Evolutionary conservation across 2,329 filamentous ascomycete species (phyloP), one percentile per base, ranked within the genome.

Genomic region (Neoarthrinium moseri): DNA sequence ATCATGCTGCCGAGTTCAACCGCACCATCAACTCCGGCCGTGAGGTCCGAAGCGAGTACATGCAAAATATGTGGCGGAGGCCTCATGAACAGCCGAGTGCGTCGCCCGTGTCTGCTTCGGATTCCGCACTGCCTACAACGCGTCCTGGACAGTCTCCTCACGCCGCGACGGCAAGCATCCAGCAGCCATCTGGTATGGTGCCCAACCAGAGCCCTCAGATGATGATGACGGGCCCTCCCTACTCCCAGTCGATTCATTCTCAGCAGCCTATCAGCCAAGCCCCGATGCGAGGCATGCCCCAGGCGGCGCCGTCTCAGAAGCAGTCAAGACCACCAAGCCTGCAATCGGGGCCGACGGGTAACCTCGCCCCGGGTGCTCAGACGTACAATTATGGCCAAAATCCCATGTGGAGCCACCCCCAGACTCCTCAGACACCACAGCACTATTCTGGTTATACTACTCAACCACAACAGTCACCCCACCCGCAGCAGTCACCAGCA

Each of bases 1-100:
- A 89, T 41, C 89, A 95, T 52, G 87, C 92, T 15, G 89, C 90
- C 47, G 92, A 97, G 56, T 95, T 87, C 71, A 97, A 92, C 71
- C 90, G 94, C 58, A 80, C 81, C 37, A 75, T 97, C 42, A 90
- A 87, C 59, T 81, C 87, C 56, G 87, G 91, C 65, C 86, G 92
- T 48, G 83, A 83, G 30, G 85, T 87, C 67, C 87, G 94, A 48
- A 81, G 77, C 48, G 85, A 91, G 48, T 95, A 90, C 55, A 75
- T 95, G 53, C 84, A 92, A 45, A 84, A 83, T 45, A 80, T 91
- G 53, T 97, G 91, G 87, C 81, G 86, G 53, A 80, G 87, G 50
- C 86, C 88, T 10, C 91, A 95, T 54, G 90, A 96, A 61, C 83
- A 87, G 48, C 84, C 89, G 21, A 70, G 72, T 42, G 73, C 66